Percentiles rank a stretch among this genome's conserved stretches.
phyloP scores from a whole-genome alignment of 2,329 filamentous ascomycete genomes.

The Xylariaceae sp. region DNA sequence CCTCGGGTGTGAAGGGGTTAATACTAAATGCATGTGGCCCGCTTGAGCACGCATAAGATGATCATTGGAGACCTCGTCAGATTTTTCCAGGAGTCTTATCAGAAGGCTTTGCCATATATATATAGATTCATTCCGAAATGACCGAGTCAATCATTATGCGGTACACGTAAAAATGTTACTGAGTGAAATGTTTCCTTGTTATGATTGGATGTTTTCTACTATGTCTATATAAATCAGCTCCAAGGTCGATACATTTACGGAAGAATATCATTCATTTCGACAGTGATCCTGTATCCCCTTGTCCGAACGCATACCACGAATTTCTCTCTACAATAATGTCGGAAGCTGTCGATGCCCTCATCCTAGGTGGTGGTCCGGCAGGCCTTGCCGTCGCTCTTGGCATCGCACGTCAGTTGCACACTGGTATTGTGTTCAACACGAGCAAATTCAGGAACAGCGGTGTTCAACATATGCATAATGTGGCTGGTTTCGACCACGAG shows the following conservation, averaged over 20 bases:
- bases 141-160: too few species aligned
- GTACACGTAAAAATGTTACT: not conserved
- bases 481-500: conserved; percentile 27
- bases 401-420: conserved; percentile 33
- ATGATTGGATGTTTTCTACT: too few species aligned
- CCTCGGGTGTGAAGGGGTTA: too few species aligned
- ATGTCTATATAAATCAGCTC: too few species aligned
- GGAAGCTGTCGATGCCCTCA: conserved; percentile 28
- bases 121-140: too few species aligned
- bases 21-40: too few species aligned
- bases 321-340: not conserved
- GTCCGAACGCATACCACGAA: too few species aligned
- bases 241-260: not conserved
- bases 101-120: too few species aligned
- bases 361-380: conserved; percentile 42
- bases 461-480: conserved; percentile 42
- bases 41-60: too few species aligned
- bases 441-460: conserved; percentile 38
- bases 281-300: not conserved
- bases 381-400: conserved; percentile 39
- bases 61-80: too few species aligned
- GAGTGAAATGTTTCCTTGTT: too few species aligned
- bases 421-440: conserved; percentile 33
- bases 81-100: too few species aligned
- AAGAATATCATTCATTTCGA: not conserved